Base-by-base conservation (phyloP, 495 filamentous ascomycete species). In the Daldinia grandis region DNA sequence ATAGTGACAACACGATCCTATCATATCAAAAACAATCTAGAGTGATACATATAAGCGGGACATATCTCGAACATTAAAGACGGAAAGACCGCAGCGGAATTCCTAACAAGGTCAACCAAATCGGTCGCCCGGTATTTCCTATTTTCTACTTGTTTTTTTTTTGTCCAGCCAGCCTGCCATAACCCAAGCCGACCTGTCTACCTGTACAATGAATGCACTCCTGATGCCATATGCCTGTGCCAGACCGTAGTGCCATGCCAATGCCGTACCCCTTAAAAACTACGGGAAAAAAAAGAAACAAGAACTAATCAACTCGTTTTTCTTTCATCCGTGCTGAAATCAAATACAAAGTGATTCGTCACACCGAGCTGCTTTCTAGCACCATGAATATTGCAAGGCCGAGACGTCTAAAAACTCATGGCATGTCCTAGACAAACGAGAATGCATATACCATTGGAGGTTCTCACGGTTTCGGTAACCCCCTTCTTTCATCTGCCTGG, bases 201-300 rank as follows among this genome's bases (percentile, higher is more conserved):
- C 71, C 71, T 70, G 58, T 74, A 74, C 65, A 69, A 64, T 64
- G 51, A 73, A 69, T 74, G 71, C 71, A 74, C 49, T 54, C 61
- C 70, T n/a, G 62, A 62, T 69, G 62, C 65, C 64, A 17, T 68
- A 57, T 68, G 64, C 59, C 65, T 62, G 61, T 65, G 57, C 65
- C 65, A 28, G 58, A 57, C 65, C 65, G 9, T 51, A 33, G 30
- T 67, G 31, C 70, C 69, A 63, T 72, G 57, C 69, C 65, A 38
- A 73, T 73, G 70, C 70, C 66, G 64, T 74, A 59, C 66, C 56
- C 42, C 55, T 57, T 40, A 62, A 62, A 44, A 35, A 54, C 10
- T 47, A 47, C 42, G 42, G 42, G 28, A 54, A 54, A 64, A 17
- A 37, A 64, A 69, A 38, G 54, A 50, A 57, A 59, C 31, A 50